phyloP scores from a whole-genome alignment of 306 rosid species.

The Citrullus colocynthis region DNA sequence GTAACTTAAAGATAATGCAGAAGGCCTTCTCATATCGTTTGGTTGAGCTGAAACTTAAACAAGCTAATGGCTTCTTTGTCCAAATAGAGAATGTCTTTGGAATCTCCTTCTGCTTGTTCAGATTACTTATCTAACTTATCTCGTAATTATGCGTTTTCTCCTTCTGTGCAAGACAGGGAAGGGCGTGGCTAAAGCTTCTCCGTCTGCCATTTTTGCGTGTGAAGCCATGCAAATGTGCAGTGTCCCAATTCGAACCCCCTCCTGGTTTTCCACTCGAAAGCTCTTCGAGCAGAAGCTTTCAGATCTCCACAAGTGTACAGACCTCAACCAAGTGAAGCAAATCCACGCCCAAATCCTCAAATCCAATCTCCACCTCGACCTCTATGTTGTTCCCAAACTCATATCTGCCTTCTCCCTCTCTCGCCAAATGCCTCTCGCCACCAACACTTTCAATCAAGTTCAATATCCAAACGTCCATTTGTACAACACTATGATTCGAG shows the following conservation, averaged over 20 bases:
- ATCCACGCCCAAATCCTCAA: conserved; percentile 64
- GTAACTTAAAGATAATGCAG: neutral
- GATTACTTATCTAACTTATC: neutral
- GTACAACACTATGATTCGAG: conserved; percentile 58
- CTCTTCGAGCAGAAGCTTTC: conserved; percentile 58
- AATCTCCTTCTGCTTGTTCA: neutral
- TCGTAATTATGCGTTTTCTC: neutral
- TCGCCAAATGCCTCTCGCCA: conserved; percentile 43
- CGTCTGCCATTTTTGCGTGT: neutral
- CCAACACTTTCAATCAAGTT: conserved; percentile 52
- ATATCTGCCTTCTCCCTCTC: conserved; percentile 55
- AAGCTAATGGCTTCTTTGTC: neutral
- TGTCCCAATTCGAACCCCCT: conserved; percentile 34
- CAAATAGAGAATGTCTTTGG: neutral
- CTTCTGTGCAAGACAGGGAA: neutral
- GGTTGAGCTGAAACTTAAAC: neutral
- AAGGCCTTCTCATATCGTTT: neutral
- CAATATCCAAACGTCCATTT: conserved; percentile 43
- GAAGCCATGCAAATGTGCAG: conserved; percentile 37
- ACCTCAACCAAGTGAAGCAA: conserved; percentile 46
- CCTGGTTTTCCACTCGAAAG: conserved; percentile 67
- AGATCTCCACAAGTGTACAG: conserved; percentile 49
- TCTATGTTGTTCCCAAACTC: conserved; percentile 49
- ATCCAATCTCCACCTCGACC: conserved; percentile 47
- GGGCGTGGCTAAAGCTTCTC: neutral